Evolutionary conservation across 2,329 filamentous ascomycete genomes (phyloP).

Genomic region (Phoma sp.): DNA sequence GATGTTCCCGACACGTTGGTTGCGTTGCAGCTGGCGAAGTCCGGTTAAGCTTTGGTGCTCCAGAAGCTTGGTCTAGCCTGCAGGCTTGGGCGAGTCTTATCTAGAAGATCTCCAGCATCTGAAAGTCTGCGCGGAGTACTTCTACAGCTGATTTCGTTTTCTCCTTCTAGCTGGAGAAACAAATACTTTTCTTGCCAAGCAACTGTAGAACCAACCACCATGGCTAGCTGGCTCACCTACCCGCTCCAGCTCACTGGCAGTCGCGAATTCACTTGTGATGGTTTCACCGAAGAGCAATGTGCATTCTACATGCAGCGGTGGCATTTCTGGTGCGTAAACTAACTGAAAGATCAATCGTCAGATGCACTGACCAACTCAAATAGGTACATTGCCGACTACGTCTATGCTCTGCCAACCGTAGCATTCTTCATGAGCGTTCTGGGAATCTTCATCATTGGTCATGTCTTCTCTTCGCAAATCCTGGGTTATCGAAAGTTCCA

Average conservation of each 20-base stretch:
- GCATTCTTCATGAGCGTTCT: slow-evolving; percentile 62
- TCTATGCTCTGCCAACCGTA: slow-evolving; percentile 61
- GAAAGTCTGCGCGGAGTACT: background rate
- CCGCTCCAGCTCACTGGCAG: slow-evolving; percentile 25
- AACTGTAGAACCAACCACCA: background rate
- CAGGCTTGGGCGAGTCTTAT: background rate
- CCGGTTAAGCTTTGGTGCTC: background rate
- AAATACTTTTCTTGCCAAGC: background rate
- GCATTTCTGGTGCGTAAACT: slow-evolving; percentile 55
- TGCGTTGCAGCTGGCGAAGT: background rate
- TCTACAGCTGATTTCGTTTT: background rate
- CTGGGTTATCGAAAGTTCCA: slow-evolving; percentile 20
- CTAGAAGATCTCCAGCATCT: background rate
- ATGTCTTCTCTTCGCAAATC: slow-evolving; percentile 44
- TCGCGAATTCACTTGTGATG: slow-evolving; percentile 40
- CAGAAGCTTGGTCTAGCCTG: background rate
- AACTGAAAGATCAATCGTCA: too few species aligned
- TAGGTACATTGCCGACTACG: slow-evolving; percentile 64
- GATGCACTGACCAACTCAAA: background rate
- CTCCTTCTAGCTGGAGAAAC: background rate
- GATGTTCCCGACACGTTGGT: background rate
- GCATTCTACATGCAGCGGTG: slow-evolving; percentile 56
- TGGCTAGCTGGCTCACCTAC: slow-evolving; percentile 29
- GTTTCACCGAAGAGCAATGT: slow-evolving; percentile 55
- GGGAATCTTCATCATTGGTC: slow-evolving; percentile 55